Evolutionary conservation across 495 filamentous ascomycete genomes (phyloP).

Genomic region (Trichoderma erinaceum): DNA sequence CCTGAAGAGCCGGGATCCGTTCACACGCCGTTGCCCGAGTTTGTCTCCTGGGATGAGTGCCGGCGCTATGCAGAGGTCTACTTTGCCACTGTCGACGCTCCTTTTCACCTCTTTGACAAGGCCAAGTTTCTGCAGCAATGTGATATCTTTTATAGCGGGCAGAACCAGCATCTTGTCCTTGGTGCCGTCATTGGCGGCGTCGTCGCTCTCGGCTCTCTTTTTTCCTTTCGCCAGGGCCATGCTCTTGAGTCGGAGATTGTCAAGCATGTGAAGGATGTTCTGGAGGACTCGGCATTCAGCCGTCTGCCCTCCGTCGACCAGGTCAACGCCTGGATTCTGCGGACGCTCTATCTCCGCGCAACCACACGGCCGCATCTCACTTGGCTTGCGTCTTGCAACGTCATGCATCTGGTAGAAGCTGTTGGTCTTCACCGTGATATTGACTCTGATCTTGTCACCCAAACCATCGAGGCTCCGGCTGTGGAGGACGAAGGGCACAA

Average conservation of each 20-base stretch:
- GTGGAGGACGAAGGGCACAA: conserved; percentile 6
- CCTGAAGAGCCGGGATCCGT: neutral
- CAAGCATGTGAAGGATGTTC: conserved; percentile 37
- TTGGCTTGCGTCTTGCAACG: conserved; percentile 50
- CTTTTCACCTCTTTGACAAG: neutral
- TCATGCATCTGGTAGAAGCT: conserved; percentile 50
- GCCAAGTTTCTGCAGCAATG: neutral
- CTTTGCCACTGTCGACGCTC: neutral
- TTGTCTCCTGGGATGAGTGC: neutral
- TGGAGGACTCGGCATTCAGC: conserved; percentile 36
- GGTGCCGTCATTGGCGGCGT: neutral
- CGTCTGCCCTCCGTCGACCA: conserved; percentile 28
- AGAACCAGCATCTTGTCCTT: neutral
- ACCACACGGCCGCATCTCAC: conserved; percentile 48
- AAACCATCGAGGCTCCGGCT: neutral
- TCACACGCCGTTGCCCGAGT: neutral
- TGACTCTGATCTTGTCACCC: conserved; percentile 5
- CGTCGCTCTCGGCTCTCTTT: conserved; percentile 25
- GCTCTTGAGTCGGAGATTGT: conserved; percentile 32
- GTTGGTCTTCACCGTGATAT: conserved; percentile 41
- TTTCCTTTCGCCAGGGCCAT: conserved; percentile 17
- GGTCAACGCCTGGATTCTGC: conserved; percentile 49
- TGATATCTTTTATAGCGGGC: neutral
- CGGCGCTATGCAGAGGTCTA: neutral
- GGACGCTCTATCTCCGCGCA: conserved; percentile 46